Base-by-base conservation (phyloP, 768 basidiomycete species). In the Leccinum incarnatum region DNA sequence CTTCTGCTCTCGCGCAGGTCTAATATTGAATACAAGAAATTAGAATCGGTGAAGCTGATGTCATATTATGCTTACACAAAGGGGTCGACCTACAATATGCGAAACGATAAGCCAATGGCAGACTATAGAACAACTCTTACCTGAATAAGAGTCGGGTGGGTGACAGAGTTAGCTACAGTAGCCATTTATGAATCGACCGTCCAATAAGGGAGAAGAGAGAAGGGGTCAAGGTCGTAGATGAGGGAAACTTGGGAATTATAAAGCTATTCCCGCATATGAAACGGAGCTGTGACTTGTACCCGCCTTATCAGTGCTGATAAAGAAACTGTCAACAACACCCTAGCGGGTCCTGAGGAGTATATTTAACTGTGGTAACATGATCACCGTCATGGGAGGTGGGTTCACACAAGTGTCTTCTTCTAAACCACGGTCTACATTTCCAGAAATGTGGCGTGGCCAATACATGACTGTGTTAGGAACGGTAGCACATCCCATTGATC, bases 121-220 rank as follows among this genome's bases (percentile, higher is more conserved):
- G 29, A 21, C 53, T 5, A 21, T 19, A 3, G 23, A 52, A 45
- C 3, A 55, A 14, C 19, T 36, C 75, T 60, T 60, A 85, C 85
- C 72, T 81, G 70, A 56, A 89, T 77, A 36, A 88, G 62, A 25
- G 82, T 87, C 10, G 83, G 84, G 65, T 85, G 80, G 8, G 83
- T 69, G 17, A 82, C 75, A 53, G 85, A 87, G 68, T 88, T 87
- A 47, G 80, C 82, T 66, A 72, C 71, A 42, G 85, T 87, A 17
- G 86, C 85, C 83, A 86, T 87, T 56, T 52, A 49, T 54, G 50
- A 15, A 8, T 56, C 25, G 27, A 46, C 4, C 5, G 53, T 49
- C 46, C 29, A 32, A 40, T 17, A 19, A 45, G 36, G 9, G 34
- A 52, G 47, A 25, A 12, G 34, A 11, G 27, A 54, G 23, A n/a